These are phyloP conservation scores for Mycosarcoma maydis DNA, from an alignment of 1,284 basidiomycete species.

Conservation along the genomic window DNA sequence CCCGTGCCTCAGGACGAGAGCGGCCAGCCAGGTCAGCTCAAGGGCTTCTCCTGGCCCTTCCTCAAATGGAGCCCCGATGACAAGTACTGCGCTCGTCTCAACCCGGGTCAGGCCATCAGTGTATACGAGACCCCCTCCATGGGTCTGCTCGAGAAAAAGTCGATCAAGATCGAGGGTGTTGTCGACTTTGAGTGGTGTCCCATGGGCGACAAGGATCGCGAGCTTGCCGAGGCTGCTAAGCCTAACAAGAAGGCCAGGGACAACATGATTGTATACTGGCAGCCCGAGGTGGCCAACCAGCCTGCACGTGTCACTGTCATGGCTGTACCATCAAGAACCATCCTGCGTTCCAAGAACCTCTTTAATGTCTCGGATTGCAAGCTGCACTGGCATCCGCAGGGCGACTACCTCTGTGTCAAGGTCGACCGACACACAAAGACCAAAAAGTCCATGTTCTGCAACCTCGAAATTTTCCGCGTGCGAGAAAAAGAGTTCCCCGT, in stretches of 20 bases:
- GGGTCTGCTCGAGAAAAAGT: conserved; percentile 95
- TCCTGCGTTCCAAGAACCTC: conserved; percentile 93
- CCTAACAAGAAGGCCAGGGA: conserved; percentile 73
- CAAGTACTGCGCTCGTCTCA: conserved; percentile 88
- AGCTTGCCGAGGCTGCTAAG: conserved; percentile 70
- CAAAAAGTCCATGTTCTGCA: conserved; percentile 98
- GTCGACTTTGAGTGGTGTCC: conserved; percentile 99
- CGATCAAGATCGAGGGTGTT: conserved; percentile 96
- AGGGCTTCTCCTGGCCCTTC: conserved; percentile 84
- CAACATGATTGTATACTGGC: conserved; percentile 97
- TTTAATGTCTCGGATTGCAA: conserved; percentile 99
- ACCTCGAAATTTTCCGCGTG: conserved; percentile 96
- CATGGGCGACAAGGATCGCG: conserved; percentile 79
- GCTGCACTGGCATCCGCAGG: conserved; percentile 98
- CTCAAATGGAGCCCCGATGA: conserved; percentile 99
- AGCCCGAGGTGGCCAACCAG: conserved; percentile 92
- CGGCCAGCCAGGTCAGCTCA: conserved; percentile 69
- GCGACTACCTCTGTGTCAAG: conserved; percentile 98
- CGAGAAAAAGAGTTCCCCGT: conserved; percentile 98
- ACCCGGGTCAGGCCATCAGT: conserved; percentile 90
- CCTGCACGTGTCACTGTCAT: conserved; percentile 95
- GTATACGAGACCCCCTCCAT: conserved; percentile 95
- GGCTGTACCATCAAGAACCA: conserved; percentile 83
- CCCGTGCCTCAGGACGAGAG: conserved; percentile 70
- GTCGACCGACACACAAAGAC: conserved; percentile 99